Conservation (phyloP, 768 basidiomycete species). For the Saitozyma podzolica region DNA sequence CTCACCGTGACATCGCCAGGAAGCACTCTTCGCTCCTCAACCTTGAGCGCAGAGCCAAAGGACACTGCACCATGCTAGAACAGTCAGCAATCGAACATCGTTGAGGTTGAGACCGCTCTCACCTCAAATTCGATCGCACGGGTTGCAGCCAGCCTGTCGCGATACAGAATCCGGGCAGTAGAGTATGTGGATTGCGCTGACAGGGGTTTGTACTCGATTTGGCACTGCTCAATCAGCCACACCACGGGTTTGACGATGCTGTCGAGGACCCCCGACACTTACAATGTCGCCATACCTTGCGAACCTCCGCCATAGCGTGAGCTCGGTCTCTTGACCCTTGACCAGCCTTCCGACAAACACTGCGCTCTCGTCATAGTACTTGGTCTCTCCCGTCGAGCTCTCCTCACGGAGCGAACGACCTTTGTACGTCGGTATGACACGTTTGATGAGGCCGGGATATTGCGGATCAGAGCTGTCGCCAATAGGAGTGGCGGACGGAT, state of each 20-base stretch:
- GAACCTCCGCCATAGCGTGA: conserved; percentile 26
- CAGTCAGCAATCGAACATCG: background rate
- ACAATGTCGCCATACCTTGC: conserved; percentile 29
- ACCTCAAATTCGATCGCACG: conserved; percentile 32
- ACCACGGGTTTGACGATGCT: background rate
- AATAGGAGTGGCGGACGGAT: background rate
- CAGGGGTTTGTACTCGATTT: conserved; percentile 30
- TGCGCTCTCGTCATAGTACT: conserved; percentile 29
- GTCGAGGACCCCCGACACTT: conserved; percentile 1
- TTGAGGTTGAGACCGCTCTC: conserved; percentile 2
- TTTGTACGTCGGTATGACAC: conserved; percentile 22
- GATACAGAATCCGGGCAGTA: conserved; percentile 29
- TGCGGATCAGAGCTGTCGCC: conserved; percentile 7
- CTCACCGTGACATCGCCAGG: conserved; percentile 31
- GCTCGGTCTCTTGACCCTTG: conserved; percentile 23
- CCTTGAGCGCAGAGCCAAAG: conserved; percentile 26
- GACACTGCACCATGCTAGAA: conserved; percentile 23
- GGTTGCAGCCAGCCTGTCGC: conserved; percentile 11
- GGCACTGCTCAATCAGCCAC: conserved; percentile 12
- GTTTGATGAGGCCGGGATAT: conserved; percentile 11
- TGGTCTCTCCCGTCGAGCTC: conserved; percentile 1
- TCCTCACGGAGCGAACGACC: conserved; percentile 25
- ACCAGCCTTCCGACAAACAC: conserved; percentile 31
- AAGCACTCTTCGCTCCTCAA: conserved; percentile 31
- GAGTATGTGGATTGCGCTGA: conserved; percentile 11